A percentile compares a stretch with the other conserved stretches of the same genome.
Conservation (phyloP, 129 eudicot genomes). For the Helichrysum umbraculigerum region DNA sequence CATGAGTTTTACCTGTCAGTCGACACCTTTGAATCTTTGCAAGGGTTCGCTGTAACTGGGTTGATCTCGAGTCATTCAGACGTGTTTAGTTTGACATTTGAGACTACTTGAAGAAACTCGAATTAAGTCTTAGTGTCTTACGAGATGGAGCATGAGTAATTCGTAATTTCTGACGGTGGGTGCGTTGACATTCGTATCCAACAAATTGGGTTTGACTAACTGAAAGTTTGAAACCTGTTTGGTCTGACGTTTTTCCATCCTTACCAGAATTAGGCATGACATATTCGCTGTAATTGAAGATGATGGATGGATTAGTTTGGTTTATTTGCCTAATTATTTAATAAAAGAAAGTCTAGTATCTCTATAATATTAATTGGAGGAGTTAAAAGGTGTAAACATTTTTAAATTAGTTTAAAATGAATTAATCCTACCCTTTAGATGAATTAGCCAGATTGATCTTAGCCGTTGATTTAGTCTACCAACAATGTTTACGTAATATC, state of each 20-base stretch:
- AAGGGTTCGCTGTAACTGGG: neutral
- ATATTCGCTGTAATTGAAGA: neutral
- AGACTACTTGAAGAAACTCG: neutral
- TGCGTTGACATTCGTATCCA: neutral
- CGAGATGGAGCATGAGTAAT: neutral
- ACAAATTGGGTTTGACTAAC: neutral
- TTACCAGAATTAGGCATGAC: constrained; percentile 14
- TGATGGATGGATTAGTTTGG: neutral
- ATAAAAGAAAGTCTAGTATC: neutral
- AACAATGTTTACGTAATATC: no score
- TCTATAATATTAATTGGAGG: no score
- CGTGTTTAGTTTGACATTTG: neutral
- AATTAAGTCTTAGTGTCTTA: neutral
- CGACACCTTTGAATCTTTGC: neutral
- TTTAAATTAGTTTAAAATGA: no score
- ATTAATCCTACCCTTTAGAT: no score
- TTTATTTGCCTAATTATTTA: constrained; percentile 14
- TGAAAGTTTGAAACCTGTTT: neutral
- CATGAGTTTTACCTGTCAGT: neutral
- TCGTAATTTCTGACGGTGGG: neutral
- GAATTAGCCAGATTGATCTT: no score
- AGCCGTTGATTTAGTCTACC: no score
- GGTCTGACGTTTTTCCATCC: neutral
- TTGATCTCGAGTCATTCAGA: neutral
- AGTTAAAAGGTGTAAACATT: no score